A percentile compares a stretch with the other conserved stretches of the same genome.
phyloP scores from a whole-genome alignment of 2,329 filamentous ascomycete species.

The Sclerotinia nivalis region DNA sequence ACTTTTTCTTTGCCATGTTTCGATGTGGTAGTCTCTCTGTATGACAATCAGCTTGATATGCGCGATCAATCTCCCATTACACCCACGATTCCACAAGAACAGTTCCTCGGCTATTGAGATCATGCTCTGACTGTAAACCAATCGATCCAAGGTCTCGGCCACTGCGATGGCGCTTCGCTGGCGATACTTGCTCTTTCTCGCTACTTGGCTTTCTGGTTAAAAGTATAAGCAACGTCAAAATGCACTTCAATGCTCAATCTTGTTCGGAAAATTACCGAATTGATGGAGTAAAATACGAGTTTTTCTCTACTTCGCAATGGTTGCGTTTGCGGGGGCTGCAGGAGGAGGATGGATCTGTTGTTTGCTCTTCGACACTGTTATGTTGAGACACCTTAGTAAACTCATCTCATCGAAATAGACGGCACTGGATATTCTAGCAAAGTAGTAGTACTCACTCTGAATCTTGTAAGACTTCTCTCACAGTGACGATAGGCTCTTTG shows the following conservation, averaged over 20 bases:
- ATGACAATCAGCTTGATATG: background rate
- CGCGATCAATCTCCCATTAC: background rate
- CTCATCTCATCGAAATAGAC: background rate
- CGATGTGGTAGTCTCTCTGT: background rate
- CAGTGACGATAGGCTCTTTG: slow-evolving; percentile 1
- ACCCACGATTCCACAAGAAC: background rate
- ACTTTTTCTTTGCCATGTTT: slow-evolving; percentile 1
- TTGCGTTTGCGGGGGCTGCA: slow-evolving; percentile 4
- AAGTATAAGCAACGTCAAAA: slow-evolving; percentile 1
- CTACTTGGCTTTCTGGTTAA: background rate
- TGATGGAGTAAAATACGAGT: background rate
- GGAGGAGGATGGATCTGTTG: background rate
- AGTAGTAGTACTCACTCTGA: slow-evolving; percentile 3
- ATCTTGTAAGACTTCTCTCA: slow-evolving; percentile 11
- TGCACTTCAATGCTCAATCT: background rate
- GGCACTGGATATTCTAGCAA: background rate
- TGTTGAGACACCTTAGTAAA: background rate
- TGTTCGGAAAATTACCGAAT: background rate
- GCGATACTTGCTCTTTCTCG: slow-evolving; percentile 7
- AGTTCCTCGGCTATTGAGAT: background rate
- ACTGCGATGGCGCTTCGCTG: slow-evolving; percentile 16
- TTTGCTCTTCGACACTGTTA: slow-evolving; percentile 7
- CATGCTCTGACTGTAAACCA: background rate
- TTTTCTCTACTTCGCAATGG: background rate
- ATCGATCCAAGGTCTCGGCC: background rate